Evolutionary conservation across 495 filamentous ascomycete genomes (phyloP), one percentile per base, ranked within the genome.

Genomic region (Podospora fimiseda): DNA sequence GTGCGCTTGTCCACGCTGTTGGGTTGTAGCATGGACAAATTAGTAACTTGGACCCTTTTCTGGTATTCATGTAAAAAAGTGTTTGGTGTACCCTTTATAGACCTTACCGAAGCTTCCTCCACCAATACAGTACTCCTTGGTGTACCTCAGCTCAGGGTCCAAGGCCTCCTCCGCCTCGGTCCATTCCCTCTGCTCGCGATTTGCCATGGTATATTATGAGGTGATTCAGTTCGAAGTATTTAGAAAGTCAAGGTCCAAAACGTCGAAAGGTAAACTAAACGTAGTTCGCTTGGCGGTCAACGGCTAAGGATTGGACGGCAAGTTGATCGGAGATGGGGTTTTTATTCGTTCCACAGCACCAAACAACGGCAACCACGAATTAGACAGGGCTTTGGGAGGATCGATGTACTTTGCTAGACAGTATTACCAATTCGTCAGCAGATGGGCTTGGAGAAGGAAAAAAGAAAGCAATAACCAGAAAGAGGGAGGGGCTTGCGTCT

Each of bases 101-200:
- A 96, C 91, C 68, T 88, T 88, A 51, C 91, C 91, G 70, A 96
- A 96, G 66, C 91, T 96, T 16, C 91, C 91, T 60, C 92, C 92
- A 36, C 78, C 90, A 70, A 96, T 95, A 75, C 87, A 92, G 60
- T 86, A 86, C 70, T 96, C 90, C 70, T 91, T 94, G 56, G 88
- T 94, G 63, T 96, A 96, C 23, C 95, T 76, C 43, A 82, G 81
- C 67, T 91, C 88, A 9, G 91, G 91, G 69, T 96, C 89, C 44
- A 89, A 53, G 3, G 71, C 67, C 52, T 67, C 73, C 56, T 72
- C 72, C 47, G 58, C 53, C 11, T 74, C 71, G 15, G 74, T 69
- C 51, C 69, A 68, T 47, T 71, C 67, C 9, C 59, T 55, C n/a
- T 52, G 21, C 8, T 62, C 58, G 55, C 65, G 66, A 57, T 74